Conservation (phyloP, 371 early-diverging fungal genomes). For the Catenaria anguillulae region DNA sequence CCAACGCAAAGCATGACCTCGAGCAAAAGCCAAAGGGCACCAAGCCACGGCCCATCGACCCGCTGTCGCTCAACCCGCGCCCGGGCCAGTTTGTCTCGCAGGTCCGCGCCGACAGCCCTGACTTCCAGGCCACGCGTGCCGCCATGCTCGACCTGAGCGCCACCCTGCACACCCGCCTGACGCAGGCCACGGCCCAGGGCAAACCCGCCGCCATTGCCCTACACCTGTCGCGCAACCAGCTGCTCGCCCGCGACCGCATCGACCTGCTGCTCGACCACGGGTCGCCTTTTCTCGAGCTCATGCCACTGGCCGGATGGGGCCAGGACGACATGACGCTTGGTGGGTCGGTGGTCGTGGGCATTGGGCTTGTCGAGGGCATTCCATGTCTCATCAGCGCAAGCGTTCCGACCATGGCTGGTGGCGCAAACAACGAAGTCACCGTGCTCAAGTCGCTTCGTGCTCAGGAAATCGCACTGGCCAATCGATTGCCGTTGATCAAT, state of each 20-base stretch:
- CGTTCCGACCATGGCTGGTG: constrained; percentile 51
- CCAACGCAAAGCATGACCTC: too few species aligned
- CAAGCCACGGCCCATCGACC: too few species aligned
- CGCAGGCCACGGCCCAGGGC: constrained; percentile 43
- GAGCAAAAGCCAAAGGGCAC: too few species aligned
- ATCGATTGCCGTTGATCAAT: constrained; percentile 15
- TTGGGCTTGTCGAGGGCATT: constrained; percentile 52
- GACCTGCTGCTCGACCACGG: constrained; percentile 53
- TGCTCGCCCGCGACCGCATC: too few species aligned
- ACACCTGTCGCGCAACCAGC: constrained; percentile 46
- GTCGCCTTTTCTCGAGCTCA: constrained; percentile 56
- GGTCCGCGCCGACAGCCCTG: too few species aligned
- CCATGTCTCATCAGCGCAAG: constrained; percentile 47
- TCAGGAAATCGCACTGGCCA: constrained; percentile 12
- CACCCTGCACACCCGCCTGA: constrained; percentile 35
- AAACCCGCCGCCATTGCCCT: constrained; percentile 33
- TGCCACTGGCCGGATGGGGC: constrained; percentile 48
- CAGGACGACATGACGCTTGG: constrained; percentile 57
- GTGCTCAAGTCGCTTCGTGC: constrained; percentile 13
- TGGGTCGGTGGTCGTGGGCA: constrained; percentile 51
- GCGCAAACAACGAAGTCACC: constrained; percentile 47
- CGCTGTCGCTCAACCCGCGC: too few species aligned
- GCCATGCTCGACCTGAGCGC: constrained; percentile 40
- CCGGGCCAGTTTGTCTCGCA: too few species aligned
- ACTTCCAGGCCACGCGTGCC: constrained; percentile 40